Evolutionary conservation across 176 grass and related monocot genomes (phyloP), one percentile per base, ranked within the genome.

Genomic region (Oryza nivara): DNA sequence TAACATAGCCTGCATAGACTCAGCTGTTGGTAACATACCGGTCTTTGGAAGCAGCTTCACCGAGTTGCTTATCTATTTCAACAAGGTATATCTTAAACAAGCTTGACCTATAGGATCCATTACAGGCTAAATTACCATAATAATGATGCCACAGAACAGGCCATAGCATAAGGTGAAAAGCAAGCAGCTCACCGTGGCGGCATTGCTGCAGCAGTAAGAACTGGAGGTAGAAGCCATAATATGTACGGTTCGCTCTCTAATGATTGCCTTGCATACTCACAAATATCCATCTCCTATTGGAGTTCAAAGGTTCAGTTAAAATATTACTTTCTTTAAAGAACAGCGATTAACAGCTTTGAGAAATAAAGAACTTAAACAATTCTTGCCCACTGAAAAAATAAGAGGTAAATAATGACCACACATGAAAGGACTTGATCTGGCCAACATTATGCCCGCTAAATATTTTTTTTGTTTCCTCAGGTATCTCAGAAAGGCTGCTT

Each of bases 201-300:
- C 69, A 91, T 83, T 47, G 92, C 86, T 70, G 87, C 79, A 8
- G 95, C 84, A 0, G 79, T 69, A 81, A 97, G 92, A 75, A 97
- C 78, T n/a, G 88, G 88, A 78, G 76, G 89, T 76, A 97, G 85
- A 76, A 88, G 84, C 86, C 92, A 97, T 66, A 97, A 49, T 80
- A 91, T 84, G 30, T 91, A 76, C 20, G 79, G 89, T 85, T 97
- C 88, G 88, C 38, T 75, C 38, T 49, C 70, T 75, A 93, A 48
- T 75, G 73, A 84, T 45, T 88, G 72, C 44, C 38, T 80, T 36
- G 77, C 76, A 85, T 95, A 98, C 25, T 90, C 91, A 85, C 90
- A 76, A 89, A 98, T 98, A 68, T 95, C 89, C 9, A 72, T 91
- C 81, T 93, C 92, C 95, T 95, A 85, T 78, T 64, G 56, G 46